Evolutionary conservation across 2,329 filamentous ascomycete genomes (phyloP).

Genomic region (Endoconidiophora laricicola): DNA sequence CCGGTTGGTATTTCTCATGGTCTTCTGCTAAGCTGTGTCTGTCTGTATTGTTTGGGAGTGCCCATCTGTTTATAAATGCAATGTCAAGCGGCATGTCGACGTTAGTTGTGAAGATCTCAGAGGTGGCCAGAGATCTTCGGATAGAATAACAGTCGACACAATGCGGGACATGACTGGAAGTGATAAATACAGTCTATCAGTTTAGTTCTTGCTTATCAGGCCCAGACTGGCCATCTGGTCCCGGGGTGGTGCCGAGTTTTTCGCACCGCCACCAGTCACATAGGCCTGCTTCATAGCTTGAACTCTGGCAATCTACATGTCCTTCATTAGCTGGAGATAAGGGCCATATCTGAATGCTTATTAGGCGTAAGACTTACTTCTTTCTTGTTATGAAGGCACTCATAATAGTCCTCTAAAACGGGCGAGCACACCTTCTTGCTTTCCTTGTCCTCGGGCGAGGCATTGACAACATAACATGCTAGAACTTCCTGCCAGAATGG

Average conservation of each 20-base stretch:
- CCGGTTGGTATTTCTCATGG: slow-evolving; percentile 15
- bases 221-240: slow-evolving; percentile 79
- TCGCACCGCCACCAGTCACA: slow-evolving; percentile 21
- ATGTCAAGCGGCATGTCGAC: no score
- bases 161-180: no score
- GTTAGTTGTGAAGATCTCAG: no score
- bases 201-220: slow-evolving; percentile 67
- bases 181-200: slow-evolving; percentile 23
- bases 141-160: no score
- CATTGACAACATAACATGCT: slow-evolving; percentile 95
- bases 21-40: not conserved
- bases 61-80: not conserved
- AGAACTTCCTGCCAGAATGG: slow-evolving; percentile 99
- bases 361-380: slow-evolving; percentile 47
- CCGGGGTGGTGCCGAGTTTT: slow-evolving; percentile 66
- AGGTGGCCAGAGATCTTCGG: no score
- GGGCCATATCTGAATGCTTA: not conserved
- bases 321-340: not conserved
- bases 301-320: slow-evolving; percentile 54
- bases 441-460: slow-evolving; percentile 55
- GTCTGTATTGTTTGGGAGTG: slow-evolving; percentile 4
- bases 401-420: slow-evolving; percentile 89
- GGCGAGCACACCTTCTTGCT: slow-evolving; percentile 79
- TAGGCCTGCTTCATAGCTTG: slow-evolving; percentile 69
- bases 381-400: slow-evolving; percentile 97